Evolutionary conservation across 805 yeast species (phyloP), one percentile per base, ranked within the genome.

Genomic region (Metschnikowia peoriensis): DNA sequence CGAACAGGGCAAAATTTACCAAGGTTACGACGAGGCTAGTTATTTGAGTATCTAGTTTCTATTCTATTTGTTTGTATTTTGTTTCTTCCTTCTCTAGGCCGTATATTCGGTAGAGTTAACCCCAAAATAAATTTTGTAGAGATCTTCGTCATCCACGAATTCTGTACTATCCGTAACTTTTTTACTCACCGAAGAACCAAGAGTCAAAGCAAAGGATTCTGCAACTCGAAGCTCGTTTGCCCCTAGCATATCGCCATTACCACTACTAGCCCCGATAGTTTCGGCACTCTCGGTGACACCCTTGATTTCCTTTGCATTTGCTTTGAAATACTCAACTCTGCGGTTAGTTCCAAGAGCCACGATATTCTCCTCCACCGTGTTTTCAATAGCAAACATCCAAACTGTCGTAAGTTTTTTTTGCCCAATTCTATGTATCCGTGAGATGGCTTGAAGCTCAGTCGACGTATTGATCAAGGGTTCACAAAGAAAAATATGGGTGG

Each of bases 381-480:
- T 84, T 51, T 80, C 82, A 51, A 92, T 86, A 27, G 88, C 84
- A 71, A 93, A 91, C 81, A 88, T 86, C 97, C 98, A 94, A 1
- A 93, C 96, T 1, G 85, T 86, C 0, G 99, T 94, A 14, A 81
- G 83, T 42, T 78, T 73, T 2, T 77, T 79, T 67, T 94, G 99
- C 0, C 99, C 99, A 64, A 93, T 92, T 56, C 99, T 74, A 65
- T 93, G 97, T 41, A 94, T 84, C 56, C 99, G 79, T 46, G 96
- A 89, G 49, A 92, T 87, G 0, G 98, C 97, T 66, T 93, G 99
- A 14, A 89, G 66, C 61, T 94, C 98, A 45, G 91, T 75, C 2
- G 96, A 86, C 0, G 92, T 83, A 62, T 91, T 91, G 14, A 94
- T 86, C 52, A 94, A 75, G 1, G 99, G 98, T 69, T 94, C 99